Evolutionary conservation across 352 stramenopile genomes (phyloP), one percentile per base, ranked within the genome.

Genomic region (Thraustochytrium striatum): DNA sequence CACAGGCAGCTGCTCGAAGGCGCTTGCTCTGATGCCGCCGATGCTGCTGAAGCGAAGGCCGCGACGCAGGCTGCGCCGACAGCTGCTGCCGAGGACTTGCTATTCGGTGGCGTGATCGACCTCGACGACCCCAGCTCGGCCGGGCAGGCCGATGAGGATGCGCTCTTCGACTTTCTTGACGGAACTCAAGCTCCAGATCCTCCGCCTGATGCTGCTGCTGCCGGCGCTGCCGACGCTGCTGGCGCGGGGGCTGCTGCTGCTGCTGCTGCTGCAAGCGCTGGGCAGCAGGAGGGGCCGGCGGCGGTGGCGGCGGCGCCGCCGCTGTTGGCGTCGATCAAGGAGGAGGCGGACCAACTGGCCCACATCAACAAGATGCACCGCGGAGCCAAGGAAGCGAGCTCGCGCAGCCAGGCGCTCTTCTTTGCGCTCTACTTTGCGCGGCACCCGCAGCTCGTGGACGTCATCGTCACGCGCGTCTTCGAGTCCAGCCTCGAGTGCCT

Each of bases 1-100:
- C 97, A 99, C 85, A 92, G 97, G 0, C 83, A 73, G 30, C 35
- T 73, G n/a, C 39, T 70, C 32, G 39, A 57, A 9, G 33, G 33
- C 33, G 9, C n/a, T 57, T 11, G 55, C 25, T 9, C 19, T 16
- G 61, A 8, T 9, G 8, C 33, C 21, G 38, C 9, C 19, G 38
- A 68, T n/a, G 19, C 25, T 55, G 16, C 25, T 55, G 47, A 25
- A 16, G 25, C 47, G 16, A 55, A 16, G 25, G 25, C 16, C 47
- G 47, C 16, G 47, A 55, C 16, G 16, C 47, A 21, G 16, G 47
- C 25, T 55, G 16, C 25, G 16, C 47, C 47, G 25, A 55, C 13
- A 57, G 55, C 21, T 72, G 33, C 35, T 69, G 25, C 13, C 16
- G 1, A 61, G 21, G 61, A 30, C 19, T 59, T 72, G 16, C 21